Evolutionary conservation across 805 yeast genomes (phyloP).

Genomic region (Ogataea methylovora): DNA sequence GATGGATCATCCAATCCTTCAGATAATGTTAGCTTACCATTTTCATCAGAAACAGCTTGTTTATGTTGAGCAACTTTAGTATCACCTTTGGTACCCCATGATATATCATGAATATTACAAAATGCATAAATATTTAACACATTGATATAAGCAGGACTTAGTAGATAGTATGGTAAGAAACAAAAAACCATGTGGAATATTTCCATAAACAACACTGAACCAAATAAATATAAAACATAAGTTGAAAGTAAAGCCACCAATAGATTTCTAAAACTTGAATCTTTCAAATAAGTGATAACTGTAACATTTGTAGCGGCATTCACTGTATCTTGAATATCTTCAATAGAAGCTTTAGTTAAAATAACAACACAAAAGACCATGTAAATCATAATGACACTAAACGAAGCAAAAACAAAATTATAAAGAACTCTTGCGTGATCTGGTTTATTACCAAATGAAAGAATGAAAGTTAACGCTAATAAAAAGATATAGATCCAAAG

Average conservation of each 20-base stretch:
- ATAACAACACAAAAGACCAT: slow-evolving; percentile 73
- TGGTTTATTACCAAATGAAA: slow-evolving; percentile 92
- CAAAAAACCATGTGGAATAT: slow-evolving; percentile 89
- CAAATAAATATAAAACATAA: slow-evolving; percentile 66
- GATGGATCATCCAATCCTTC: slow-evolving; percentile 25
- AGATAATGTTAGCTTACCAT: slow-evolving; percentile 17
- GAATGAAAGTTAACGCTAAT: slow-evolving; percentile 71
- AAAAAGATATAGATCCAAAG: slow-evolving; percentile 83
- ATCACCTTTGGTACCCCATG: slow-evolving; percentile 96
- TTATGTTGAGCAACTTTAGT: slow-evolving; percentile 51
- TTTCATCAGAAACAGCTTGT: slow-evolving; percentile 31
- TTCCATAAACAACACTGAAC: slow-evolving; percentile 74
- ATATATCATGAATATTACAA: slow-evolving; percentile 89
- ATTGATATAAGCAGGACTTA: slow-evolving; percentile 85
- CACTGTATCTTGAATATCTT: slow-evolving; percentile 35
- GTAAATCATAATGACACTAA: slow-evolving; percentile 79
- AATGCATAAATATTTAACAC: slow-evolving; percentile 89
- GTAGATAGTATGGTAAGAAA: slow-evolving; percentile 68
- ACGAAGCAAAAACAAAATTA: slow-evolving; percentile 58
- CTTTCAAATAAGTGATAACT: slow-evolving; percentile 41
- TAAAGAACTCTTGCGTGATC: slow-evolving; percentile 77
- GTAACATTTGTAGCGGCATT: slow-evolving; percentile 27
- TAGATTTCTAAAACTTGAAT: slow-evolving; percentile 73
- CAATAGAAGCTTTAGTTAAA: slow-evolving; percentile 50
- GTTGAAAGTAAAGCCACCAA: slow-evolving; percentile 79